A percentile compares a stretch with the other conserved stretches of the same genome.
These are phyloP conservation scores for Jaenimonas drosophilae DNA, from an alignment of 208 protist genomes.

Conservation along the genomic window DNA sequence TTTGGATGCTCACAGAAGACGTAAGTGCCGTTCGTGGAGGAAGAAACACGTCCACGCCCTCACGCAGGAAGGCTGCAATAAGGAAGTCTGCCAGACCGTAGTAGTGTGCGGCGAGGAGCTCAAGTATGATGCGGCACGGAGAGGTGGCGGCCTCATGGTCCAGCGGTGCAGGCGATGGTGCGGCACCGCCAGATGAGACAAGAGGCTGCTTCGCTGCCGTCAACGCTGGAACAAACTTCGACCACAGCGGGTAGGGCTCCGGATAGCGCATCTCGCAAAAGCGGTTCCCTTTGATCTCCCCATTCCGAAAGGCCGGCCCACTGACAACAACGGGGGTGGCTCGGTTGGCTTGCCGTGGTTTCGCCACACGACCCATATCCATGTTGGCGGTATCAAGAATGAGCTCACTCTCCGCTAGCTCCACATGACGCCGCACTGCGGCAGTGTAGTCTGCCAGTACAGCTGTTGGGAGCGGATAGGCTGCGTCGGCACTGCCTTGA, in stretches of 20 bases:
- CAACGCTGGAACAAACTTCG: slow-evolving; percentile 13
- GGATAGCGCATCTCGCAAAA: slow-evolving; percentile 43
- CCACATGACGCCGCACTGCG: slow-evolving; percentile 22
- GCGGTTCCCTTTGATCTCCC: slow-evolving; percentile 38
- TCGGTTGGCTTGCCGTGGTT: too few relatives aligned
- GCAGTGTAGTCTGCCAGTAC: slow-evolving; percentile 28
- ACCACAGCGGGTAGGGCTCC: slow-evolving; percentile 24
- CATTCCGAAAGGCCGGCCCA: slow-evolving; percentile 15
- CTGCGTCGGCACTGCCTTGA: not conserved
- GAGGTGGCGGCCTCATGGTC: too few relatives aligned
- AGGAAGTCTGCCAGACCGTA: slow-evolving; percentile 17
- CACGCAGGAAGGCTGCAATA: slow-evolving; percentile 19
- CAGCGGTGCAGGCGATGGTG: too few relatives aligned
- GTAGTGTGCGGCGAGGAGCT: slow-evolving; percentile 34
- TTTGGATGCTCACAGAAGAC: slow-evolving; percentile 17
- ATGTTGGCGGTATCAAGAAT: not conserved
- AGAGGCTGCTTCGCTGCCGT: slow-evolving; percentile 3
- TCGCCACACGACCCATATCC: too few relatives aligned
- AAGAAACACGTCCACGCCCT: slow-evolving; percentile 47
- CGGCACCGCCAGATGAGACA: too few relatives aligned
- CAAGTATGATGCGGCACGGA: slow-evolving; percentile 43
- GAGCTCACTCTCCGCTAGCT: not conserved
- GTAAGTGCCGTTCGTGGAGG: slow-evolving; percentile 28
- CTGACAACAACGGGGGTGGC: too few relatives aligned
- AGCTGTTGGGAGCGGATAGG: slow-evolving; percentile 10